phyloP scores from a whole-genome alignment of 768 basidiomycete genomes.

The Lentinula sp. region DNA sequence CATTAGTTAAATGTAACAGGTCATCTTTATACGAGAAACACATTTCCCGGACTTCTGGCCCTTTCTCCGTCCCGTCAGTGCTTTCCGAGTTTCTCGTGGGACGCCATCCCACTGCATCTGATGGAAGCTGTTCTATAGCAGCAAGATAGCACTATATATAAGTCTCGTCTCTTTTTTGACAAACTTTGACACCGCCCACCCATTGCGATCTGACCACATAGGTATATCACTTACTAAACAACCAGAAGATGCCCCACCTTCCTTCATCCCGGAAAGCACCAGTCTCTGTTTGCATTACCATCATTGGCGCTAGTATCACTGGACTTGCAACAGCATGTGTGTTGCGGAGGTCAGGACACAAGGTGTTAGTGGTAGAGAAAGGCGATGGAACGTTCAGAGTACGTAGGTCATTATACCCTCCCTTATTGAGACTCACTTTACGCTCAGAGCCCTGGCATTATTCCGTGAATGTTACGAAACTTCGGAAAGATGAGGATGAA shows the following conservation, averaged over 20 bases:
- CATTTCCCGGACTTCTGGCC: background rate
- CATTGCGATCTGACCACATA: background rate
- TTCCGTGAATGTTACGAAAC: slow-evolving; percentile 23
- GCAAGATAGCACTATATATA: background rate
- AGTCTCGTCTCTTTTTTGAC: slow-evolving; percentile 7
- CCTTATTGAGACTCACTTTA: background rate
- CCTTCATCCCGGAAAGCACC: slow-evolving; percentile 17
- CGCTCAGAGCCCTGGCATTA: slow-evolving; percentile 32
- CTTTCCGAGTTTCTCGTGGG: background rate
- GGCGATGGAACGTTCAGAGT: slow-evolving; percentile 35
- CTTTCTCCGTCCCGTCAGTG: background rate
- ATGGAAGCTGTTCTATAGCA: background rate
- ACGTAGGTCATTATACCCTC: slow-evolving; percentile 10
- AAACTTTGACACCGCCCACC: background rate
- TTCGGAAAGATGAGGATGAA: background rate
- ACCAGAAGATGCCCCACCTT: slow-evolving; percentile 22
- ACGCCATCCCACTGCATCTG: slow-evolving; percentile 1
- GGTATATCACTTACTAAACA: background rate
- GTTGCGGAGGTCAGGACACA: slow-evolving; percentile 52
- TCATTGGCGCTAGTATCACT: slow-evolving; percentile 43
- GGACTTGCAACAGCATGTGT: slow-evolving; percentile 53
- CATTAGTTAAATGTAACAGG: too few relatives aligned
- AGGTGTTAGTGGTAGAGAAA: slow-evolving; percentile 52
- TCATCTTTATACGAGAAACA: too few relatives aligned
- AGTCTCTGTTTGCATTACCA: slow-evolving; percentile 27